Conservation (phyloP, 306 rosid genomes). For the Fagus crenata region DNA sequence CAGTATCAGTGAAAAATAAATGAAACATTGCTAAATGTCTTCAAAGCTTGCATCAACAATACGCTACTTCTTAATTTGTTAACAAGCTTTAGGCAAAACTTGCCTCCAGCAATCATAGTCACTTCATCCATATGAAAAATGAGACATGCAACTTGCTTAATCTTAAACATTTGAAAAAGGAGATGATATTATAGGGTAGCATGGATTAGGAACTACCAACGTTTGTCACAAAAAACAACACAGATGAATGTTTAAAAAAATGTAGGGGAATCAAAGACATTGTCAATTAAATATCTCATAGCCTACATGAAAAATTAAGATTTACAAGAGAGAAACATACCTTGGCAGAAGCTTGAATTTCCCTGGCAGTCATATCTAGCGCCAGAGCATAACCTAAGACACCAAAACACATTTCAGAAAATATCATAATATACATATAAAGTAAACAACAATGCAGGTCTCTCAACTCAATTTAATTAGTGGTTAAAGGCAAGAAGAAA, state of each 20-base stretch:
- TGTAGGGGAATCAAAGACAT: too few relatives aligned
- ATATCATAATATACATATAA: not conserved
- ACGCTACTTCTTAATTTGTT: not conserved
- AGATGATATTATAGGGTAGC: too few relatives aligned
- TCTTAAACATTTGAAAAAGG: not conserved
- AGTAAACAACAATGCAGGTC: not conserved
- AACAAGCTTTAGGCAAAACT: not conserved
- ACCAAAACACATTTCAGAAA: conserved; percentile 19
- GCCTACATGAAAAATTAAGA: not conserved
- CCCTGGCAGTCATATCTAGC: conserved; percentile 95
- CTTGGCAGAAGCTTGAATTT: conserved; percentile 86
- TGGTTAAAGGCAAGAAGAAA: too few relatives aligned
- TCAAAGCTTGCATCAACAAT: not conserved
- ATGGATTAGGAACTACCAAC: too few relatives aligned
- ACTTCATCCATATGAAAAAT: not conserved
- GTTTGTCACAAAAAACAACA: too few relatives aligned
- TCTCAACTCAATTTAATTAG: too few relatives aligned
- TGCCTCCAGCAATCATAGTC: not conserved
- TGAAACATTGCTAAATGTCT: not conserved
- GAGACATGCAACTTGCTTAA: not conserved
- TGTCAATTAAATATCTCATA: too few relatives aligned
- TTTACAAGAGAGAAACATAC: conserved; percentile 29
- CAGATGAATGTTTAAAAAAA: too few relatives aligned
- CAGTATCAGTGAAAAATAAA: not conserved
- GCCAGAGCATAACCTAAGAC: conserved; percentile 87